Percentiles rank a stretch among this genome's conserved stretches.
Conservation (phyloP, 176 grass and related monocot species). For the Melocanna baccifera region DNA sequence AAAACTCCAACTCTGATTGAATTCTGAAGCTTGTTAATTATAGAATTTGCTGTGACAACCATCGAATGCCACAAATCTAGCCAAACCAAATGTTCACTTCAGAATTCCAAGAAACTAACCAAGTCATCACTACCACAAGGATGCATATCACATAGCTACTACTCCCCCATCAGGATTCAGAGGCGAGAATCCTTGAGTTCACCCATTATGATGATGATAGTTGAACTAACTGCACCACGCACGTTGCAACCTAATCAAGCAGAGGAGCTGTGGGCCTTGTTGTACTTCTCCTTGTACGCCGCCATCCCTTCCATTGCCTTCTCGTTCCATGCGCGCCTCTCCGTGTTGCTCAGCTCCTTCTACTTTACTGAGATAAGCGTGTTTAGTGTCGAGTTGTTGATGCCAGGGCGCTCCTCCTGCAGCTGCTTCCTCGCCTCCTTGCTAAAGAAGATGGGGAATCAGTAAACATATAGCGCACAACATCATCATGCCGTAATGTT, state of each 20-base stretch:
- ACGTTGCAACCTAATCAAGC: not conserved
- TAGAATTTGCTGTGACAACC: not conserved
- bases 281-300: slow-evolving; percentile 73
- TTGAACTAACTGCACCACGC: not conserved
- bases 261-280: slow-evolving; percentile 43
- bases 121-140: too few relatives aligned
- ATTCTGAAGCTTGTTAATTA: not conserved
- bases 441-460: slow-evolving; percentile 32
- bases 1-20: not conserved
- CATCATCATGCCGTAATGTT: not conserved
- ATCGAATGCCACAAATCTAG: not conserved
- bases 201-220: not conserved
- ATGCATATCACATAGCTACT: not conserved
- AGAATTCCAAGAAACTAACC: too few relatives aligned
- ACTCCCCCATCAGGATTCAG: slow-evolving; percentile 36
- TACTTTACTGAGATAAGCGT: slow-evolving; percentile 81
- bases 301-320: slow-evolving; percentile 54
- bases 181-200: slow-evolving; percentile 35
- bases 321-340: slow-evolving; percentile 60
- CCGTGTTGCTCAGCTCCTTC: slow-evolving; percentile 65
- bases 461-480: not conserved
- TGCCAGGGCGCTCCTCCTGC: slow-evolving; percentile 45
- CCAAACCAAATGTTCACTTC: too few relatives aligned
- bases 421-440: slow-evolving; percentile 66
- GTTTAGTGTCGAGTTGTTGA: slow-evolving; percentile 49